phyloP scores from a whole-genome alignment of 805 yeast genomes.

The Candida ortonii region DNA sequence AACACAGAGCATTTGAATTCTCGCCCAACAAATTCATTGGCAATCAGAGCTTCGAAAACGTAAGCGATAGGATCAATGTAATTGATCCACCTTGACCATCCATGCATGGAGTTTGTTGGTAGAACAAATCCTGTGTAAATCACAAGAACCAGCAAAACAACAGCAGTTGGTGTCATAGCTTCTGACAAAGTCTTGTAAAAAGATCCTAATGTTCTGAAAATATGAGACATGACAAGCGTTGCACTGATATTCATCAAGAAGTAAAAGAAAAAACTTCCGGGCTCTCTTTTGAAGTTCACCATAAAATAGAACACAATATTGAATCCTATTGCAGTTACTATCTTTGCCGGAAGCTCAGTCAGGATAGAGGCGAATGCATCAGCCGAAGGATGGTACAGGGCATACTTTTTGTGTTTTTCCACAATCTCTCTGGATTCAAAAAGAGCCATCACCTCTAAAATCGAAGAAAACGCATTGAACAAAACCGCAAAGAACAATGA shows the following conservation, averaged over 20 bases:
- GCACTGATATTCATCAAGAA: constrained; percentile 40
- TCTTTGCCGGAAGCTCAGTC: constrained; percentile 48
- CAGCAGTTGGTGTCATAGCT: constrained; percentile 56
- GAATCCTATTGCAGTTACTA: constrained; percentile 42
- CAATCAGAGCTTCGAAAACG: constrained; percentile 55
- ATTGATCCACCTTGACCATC: constrained; percentile 64
- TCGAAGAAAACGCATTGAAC: constrained; percentile 57
- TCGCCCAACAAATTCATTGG: constrained; percentile 52
- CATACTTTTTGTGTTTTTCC: constrained; percentile 54
- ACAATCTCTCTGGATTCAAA: constrained; percentile 54
- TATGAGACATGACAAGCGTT: constrained; percentile 50
- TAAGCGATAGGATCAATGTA: constrained; percentile 56
- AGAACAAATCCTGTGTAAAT: constrained; percentile 56
- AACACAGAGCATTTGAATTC: constrained; percentile 44
- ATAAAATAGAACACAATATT: constrained; percentile 49
- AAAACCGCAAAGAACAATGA: constrained; percentile 62
- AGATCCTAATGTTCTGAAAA: constrained; percentile 52
- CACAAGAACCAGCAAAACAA: constrained; percentile 44
- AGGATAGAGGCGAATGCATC: constrained; percentile 54
- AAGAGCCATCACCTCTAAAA: constrained; percentile 52
- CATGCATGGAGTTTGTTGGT: constrained; percentile 52
- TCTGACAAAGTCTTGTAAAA: constrained; percentile 43
- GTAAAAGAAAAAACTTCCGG: constrained; percentile 54
- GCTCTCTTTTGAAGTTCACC: constrained; percentile 47
- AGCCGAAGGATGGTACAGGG: constrained; percentile 56